phyloP scores from a whole-genome alignment of 208 protist species.

The Plasmodiophora brassicae region DNA sequence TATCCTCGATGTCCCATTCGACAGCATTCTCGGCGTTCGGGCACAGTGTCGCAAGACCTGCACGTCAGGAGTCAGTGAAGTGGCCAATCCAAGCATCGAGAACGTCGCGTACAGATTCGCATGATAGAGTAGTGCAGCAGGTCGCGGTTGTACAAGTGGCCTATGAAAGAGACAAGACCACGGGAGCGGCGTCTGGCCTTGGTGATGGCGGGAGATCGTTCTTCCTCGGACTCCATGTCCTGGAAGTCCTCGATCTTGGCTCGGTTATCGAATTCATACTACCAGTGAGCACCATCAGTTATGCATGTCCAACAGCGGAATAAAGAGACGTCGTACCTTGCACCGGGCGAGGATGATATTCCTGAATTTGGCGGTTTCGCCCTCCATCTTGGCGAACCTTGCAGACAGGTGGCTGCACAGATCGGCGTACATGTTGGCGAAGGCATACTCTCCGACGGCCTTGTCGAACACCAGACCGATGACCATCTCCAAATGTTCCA shows the following conservation, averaged over 20 bases:
- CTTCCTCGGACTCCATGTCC: not conserved
- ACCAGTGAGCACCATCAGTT: not conserved
- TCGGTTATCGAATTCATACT: not conserved
- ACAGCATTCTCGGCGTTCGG: too few relatives aligned
- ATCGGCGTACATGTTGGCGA: constrained; percentile 24
- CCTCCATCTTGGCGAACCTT: not conserved
- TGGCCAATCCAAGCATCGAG: not conserved
- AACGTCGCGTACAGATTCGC: too few relatives aligned
- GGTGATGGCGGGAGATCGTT: not conserved
- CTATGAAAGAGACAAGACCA: not conserved
- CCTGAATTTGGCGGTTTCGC: not conserved
- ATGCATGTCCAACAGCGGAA: not conserved
- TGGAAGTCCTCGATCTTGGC: not conserved
- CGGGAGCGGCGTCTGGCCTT: not conserved
- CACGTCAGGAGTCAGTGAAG: not conserved
- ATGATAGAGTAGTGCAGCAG: not conserved
- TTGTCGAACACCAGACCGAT: constrained; percentile 29
- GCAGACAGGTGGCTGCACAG: not conserved
- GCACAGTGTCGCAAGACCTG: not conserved
- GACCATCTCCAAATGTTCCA: constrained; percentile 8
- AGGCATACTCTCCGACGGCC: not conserved
- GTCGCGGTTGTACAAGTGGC: not conserved
- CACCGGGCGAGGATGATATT: not conserved
- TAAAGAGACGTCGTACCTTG: not conserved
- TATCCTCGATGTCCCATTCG: constrained; percentile 29